A percentile compares a stretch with the other conserved stretches of the same genome.
phyloP scores from a whole-genome alignment of 768 basidiomycete species.

The Lactarius akahatsu region DNA sequence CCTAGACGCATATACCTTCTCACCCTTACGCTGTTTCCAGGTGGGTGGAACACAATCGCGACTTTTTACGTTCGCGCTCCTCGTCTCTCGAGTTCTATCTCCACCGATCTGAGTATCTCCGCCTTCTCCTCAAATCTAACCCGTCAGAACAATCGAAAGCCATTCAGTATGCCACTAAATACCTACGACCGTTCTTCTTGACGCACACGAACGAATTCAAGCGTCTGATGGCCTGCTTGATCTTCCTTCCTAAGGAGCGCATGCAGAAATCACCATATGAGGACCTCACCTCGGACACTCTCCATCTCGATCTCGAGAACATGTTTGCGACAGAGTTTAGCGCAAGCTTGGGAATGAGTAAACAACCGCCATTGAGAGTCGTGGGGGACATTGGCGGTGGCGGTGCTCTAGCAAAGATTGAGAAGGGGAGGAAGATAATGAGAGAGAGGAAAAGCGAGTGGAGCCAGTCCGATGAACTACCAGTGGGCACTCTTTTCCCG shows the following conservation, averaged over 20 bases:
- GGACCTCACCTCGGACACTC: constrained; percentile 65
- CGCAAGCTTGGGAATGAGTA: constrained; percentile 81
- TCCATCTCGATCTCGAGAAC: constrained; percentile 77
- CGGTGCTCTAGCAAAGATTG: constrained; percentile 86
- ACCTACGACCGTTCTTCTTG: constrained; percentile 62
- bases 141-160: constrained; percentile 59
- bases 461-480: constrained; percentile 85
- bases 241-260: constrained; percentile 66
- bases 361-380: constrained; percentile 83
- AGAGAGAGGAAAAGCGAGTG: constrained; percentile 91
- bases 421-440: constrained; percentile 93
- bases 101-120: constrained; percentile 88
- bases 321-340: constrained; percentile 91
- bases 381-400: constrained; percentile 92
- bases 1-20: constrained; percentile 9
- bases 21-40: constrained; percentile 42
- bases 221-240: constrained; percentile 66
- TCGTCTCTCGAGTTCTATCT: constrained; percentile 88
- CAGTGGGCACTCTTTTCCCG: constrained; percentile 48
- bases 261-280: constrained; percentile 72
- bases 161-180: constrained; percentile 69
- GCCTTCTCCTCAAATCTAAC: constrained; percentile 63
- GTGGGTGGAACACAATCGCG: constrained; percentile 70
- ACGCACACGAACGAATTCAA: constrained; percentile 63
- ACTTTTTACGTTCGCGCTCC: constrained; percentile 63